These are phyloP conservation scores for Aspergillus udagawae DNA, from an alignment of 2,329 filamentous ascomycete genomes.

Conservation along the genomic window DNA sequence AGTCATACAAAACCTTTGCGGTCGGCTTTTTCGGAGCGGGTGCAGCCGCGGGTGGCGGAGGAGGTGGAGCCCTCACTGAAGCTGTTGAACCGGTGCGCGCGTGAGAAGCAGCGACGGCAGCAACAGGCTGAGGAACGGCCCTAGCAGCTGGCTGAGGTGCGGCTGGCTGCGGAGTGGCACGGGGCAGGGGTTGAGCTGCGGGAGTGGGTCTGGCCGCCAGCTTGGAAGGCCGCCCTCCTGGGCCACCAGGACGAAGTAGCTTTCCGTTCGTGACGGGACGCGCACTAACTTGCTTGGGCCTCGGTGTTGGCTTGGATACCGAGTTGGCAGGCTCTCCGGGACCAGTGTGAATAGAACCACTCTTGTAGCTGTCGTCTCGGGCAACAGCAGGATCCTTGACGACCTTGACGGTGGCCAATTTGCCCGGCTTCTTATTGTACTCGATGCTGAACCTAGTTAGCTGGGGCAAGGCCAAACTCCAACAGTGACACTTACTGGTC, in stretches of 20 bases:
- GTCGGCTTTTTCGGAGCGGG: constrained; percentile 64
- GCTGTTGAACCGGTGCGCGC: constrained; percentile 52
- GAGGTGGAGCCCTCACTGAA: constrained; percentile 61
- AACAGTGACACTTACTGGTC: constrained; percentile 49
- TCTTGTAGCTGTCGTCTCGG: constrained; percentile 85
- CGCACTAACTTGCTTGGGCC: constrained; percentile 77
- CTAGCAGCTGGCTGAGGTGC: constrained; percentile 35
- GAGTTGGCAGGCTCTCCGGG: constrained; percentile 80
- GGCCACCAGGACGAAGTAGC: constrained; percentile 86
- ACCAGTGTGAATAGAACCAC: constrained; percentile 80
- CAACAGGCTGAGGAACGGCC: constrained; percentile 46
- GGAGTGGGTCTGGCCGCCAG: constrained; percentile 45
- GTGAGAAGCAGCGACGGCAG: constrained; percentile 38
- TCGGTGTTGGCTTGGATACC: constrained; percentile 77
- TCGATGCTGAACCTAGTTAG: constrained; percentile 57
- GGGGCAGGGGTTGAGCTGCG: constrained; percentile 34
- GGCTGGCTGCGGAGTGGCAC: constrained; percentile 28
- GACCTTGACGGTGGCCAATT: constrained; percentile 82
- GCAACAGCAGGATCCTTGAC: constrained; percentile 76
- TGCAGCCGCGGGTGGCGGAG: constrained; percentile 62
- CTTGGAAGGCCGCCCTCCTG: constrained; percentile 73
- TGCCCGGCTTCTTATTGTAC: constrained; percentile 97
- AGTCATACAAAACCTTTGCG: constrained; percentile 91
- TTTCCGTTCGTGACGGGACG: constrained; percentile 92
- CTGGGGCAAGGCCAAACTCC: not conserved